Conservation (phyloP, 371 early-diverging fungal genomes). For the Fennellomyces sp. region DNA sequence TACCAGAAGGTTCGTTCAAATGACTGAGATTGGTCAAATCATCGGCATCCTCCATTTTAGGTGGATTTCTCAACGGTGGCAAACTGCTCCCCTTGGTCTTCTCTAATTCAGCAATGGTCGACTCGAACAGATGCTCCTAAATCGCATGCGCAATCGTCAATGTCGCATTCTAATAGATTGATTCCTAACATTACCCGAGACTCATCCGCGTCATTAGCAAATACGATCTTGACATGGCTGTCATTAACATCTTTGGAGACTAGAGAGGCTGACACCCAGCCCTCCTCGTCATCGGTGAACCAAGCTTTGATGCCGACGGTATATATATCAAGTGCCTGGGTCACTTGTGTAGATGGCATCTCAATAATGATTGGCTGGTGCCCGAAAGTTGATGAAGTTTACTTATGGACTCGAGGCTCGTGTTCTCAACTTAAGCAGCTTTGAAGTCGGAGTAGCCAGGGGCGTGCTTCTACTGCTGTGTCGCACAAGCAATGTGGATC, state of each 20-base stretch:
- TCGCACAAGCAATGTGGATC: too few relatives aligned
- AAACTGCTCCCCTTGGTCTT: conserved; percentile 64
- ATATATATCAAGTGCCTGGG: conserved; percentile 53
- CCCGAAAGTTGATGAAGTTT: too few relatives aligned
- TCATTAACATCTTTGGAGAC: conserved; percentile 54
- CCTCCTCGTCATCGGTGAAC: conserved; percentile 86
- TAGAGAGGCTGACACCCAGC: conserved; percentile 82
- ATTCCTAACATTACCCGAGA: conserved; percentile 18
- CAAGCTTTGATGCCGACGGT: conserved; percentile 81
- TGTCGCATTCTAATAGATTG: not conserved
- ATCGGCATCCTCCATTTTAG: conserved; percentile 85
- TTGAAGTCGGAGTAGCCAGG: too few relatives aligned
- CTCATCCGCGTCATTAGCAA: conserved; percentile 63
- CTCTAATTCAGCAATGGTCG: conserved; percentile 70
- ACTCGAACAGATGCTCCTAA: conserved; percentile 76
- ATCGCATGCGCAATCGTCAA: too few relatives aligned
- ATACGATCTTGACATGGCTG: conserved; percentile 57
- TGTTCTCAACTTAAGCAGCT: too few relatives aligned
- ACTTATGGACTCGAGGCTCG: not conserved
- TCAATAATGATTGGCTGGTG: conserved; percentile 7
- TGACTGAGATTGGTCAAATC: conserved; percentile 92
- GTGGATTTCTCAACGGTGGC: conserved; percentile 92
- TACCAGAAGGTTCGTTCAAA: conserved; percentile 89
- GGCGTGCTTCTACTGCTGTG: too few relatives aligned
- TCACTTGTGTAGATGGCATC: conserved; percentile 19